Evolutionary conservation across 1,139 yeast species (phyloP), one percentile per base, ranked within the genome.

Genomic region (Pneumocystis oryctolagi): DNA sequence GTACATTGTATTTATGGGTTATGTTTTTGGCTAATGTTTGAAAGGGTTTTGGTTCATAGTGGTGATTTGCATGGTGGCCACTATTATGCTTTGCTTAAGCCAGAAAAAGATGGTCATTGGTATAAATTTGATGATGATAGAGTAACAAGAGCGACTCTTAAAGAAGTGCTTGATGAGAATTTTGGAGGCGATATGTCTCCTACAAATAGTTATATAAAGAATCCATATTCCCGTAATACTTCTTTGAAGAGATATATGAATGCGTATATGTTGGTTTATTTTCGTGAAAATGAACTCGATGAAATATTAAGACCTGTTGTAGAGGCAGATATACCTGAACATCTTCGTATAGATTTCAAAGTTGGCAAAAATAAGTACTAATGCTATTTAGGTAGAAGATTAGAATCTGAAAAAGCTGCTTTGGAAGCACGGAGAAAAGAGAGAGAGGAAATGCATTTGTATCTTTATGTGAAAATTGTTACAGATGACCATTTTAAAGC

Each of bases 51-150:
- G 65, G 97, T 92, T 5, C 99, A 92, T 72, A 87, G 90, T 62
- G 99, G 99, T 66, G 95, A 90, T 71, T 85, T 92, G 63, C 87
- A 95, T 30, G 88, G 92, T 62, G 99, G 99, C 31, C 99, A 92
- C 72, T 92, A 92, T 73, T 92, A 92, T 72, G 94, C 98, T 0
- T 80, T 92, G 82, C 84, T 94, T 64, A 89, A 85, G 72, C 97
- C 98, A 1, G 79, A 80, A 47, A 77, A 81, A 9, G 80, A 81
- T 58, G 83, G 84, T 64, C 77, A 82, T 30, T 94, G 98, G 99
- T 84, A 82, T 72, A 80, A 92, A 71, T 92, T 90, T 76, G 98
- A 92, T 73, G 99, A 92, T 73, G 98, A 92, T 70, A 82, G 84
- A 66, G 99, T 94, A 55, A 87, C 95, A 80, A 82, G 83, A 68